Conservation (phyloP, 2,329 filamentous ascomycete genomes). For the Mycosphaerelloides madeirae region DNA sequence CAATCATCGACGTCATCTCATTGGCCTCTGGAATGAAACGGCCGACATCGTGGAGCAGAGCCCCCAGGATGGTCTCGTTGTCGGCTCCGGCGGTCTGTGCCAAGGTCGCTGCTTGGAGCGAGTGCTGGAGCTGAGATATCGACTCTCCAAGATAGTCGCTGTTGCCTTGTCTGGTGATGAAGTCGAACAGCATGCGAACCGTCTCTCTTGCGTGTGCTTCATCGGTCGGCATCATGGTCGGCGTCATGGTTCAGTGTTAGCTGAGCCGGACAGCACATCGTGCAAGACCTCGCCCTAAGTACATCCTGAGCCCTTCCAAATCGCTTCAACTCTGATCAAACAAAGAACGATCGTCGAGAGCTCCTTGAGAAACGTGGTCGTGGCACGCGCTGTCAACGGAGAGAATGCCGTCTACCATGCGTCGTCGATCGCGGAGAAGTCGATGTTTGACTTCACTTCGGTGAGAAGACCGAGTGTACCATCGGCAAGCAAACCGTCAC, state of each 20-base stretch:
- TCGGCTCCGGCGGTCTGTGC: slow-evolving; percentile 22
- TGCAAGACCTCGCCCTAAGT: neutral
- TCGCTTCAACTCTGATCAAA: too few relatives aligned
- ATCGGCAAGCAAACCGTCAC: too few relatives aligned
- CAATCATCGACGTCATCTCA: slow-evolving; percentile 21
- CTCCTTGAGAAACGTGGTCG: too few relatives aligned
- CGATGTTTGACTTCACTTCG: neutral
- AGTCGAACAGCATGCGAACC: slow-evolving; percentile 17
- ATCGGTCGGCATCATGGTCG: neutral
- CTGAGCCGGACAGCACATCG: too few relatives aligned
- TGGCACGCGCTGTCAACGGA: neutral
- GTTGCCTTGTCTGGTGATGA: slow-evolving; percentile 25
- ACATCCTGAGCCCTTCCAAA: too few relatives aligned
- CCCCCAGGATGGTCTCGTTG: slow-evolving; percentile 34
- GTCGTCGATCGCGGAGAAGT: neutral
- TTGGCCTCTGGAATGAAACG: slow-evolving; percentile 37
- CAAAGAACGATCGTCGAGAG: too few relatives aligned
- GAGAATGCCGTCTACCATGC: slow-evolving; percentile 3
- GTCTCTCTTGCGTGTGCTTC: slow-evolving; percentile 15
- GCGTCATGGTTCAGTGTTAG: too few relatives aligned
- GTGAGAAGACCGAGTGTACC: too few relatives aligned
- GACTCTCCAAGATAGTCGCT: slow-evolving; percentile 30
- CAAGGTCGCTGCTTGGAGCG: slow-evolving; percentile 30
- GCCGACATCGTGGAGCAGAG: slow-evolving; percentile 42
- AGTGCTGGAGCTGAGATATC: slow-evolving; percentile 31